A percentile compares a stretch with the other conserved stretches of the same genome.
These are phyloP conservation scores for Smallanthus sonchifolius DNA, from an alignment of 129 eudicot species.

Conservation along the genomic window DNA sequence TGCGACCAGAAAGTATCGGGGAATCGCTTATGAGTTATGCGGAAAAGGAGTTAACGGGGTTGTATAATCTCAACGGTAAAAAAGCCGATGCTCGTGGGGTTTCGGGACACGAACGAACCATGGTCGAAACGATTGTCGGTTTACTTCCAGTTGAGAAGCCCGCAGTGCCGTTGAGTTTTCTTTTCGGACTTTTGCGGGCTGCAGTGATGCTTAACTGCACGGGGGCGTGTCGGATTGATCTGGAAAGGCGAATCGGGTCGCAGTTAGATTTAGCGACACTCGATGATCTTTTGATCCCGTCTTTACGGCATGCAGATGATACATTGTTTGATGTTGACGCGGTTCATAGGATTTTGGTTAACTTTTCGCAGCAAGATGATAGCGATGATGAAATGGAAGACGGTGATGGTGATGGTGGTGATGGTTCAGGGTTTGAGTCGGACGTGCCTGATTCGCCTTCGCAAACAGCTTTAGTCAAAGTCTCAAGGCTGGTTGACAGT, in stretches of 20 bases:
- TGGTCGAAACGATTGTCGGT: conserved; percentile 69
- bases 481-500: conserved; percentile 77
- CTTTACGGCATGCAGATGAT: conserved; percentile 72
- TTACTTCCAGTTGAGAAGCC: conserved; percentile 87
- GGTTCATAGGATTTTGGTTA: conserved; percentile 85
- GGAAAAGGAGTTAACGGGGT: conserved; percentile 55
- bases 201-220: conserved; percentile 80
- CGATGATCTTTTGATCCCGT: conserved; percentile 94
- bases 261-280: conserved; percentile 86
- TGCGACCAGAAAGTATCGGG: conserved; percentile 87
- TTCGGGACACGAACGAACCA: conserved; percentile 50
- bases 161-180: conserved; percentile 69
- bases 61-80: conserved; percentile 33
- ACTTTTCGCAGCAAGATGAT: conserved; percentile 84
- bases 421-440: conserved; percentile 68
- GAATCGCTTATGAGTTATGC: conserved; percentile 86
- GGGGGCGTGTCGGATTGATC: conserved; percentile 66
- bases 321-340: conserved; percentile 89
- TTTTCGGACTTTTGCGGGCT: conserved; percentile 78
- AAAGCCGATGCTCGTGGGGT: conserved; percentile 34
- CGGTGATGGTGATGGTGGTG: conserved; percentile 71
- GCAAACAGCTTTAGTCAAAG: conserved; percentile 68
- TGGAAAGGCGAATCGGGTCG: conserved; percentile 90
- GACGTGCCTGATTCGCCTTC: conserved; percentile 83
- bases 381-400: conserved; percentile 84